phyloP scores from a whole-genome alignment of 768 basidiomycete genomes.

The Leccinum boreale region DNA sequence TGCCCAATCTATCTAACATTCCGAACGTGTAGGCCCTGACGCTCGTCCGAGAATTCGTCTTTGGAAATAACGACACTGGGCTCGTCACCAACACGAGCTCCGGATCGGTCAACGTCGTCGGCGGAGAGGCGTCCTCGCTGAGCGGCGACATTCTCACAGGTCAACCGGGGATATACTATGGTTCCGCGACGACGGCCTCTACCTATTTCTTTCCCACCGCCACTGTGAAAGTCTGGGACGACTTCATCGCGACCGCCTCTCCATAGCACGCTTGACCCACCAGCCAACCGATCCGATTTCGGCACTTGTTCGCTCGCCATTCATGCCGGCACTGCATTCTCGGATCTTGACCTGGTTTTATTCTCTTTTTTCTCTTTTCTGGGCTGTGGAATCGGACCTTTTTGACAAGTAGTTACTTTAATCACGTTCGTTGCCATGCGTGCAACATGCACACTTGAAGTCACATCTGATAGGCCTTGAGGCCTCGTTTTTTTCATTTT shows the following conservation, averaged over 20 bases:
- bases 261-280: background rate
- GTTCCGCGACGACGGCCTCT: conserved; percentile 45
- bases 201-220: conserved; percentile 54
- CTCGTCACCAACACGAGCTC: conserved; percentile 38
- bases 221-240: conserved; percentile 55
- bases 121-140: conserved; percentile 49
- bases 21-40: conserved; percentile 46
- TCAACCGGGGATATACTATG: conserved; percentile 53
- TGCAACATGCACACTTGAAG: background rate
- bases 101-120: conserved; percentile 35
- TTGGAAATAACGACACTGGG: conserved; percentile 60
- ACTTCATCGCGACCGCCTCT: conserved; percentile 44
- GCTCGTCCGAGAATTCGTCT: conserved; percentile 63
- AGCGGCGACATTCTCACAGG: conserved; percentile 50
- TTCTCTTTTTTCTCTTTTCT: background rate
- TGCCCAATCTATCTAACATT: background rate
- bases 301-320: background rate
- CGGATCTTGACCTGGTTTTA: background rate
- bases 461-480: too few species aligned
- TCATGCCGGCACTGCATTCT: background rate
- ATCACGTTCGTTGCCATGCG: background rate
- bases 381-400: background rate
- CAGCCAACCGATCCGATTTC: too few species aligned
- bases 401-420: background rate
- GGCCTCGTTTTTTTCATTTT: background rate